These are phyloP conservation scores for Ceratobasidium sp. DNA, from an alignment of 1,284 basidiomycete species.

Conservation along the genomic window DNA sequence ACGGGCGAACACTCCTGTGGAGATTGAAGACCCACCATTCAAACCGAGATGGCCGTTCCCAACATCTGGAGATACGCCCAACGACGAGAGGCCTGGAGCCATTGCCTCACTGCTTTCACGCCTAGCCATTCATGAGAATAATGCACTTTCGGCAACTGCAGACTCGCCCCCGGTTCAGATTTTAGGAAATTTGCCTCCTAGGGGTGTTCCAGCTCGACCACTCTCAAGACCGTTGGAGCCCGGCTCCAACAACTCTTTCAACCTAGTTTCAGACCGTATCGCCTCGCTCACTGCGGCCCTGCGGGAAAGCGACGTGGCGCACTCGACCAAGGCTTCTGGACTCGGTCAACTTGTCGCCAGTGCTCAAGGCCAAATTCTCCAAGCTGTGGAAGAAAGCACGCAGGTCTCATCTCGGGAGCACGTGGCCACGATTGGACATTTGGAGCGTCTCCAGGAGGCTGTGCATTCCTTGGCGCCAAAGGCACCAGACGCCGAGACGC, in stretches of 20 bases:
- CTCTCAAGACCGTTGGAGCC: background rate
- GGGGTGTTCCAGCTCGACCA: background rate
- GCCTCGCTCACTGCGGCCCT: background rate
- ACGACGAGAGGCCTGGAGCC: background rate
- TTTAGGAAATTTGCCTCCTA: slow-evolving; percentile 17
- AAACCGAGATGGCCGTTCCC: slow-evolving; percentile 10
- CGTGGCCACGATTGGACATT: background rate
- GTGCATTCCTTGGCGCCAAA: background rate
- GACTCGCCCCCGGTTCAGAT: background rate
- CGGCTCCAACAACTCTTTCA: background rate
- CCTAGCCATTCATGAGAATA: background rate
- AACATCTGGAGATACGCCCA: background rate
- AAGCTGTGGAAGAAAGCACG: slow-evolving; percentile 9
- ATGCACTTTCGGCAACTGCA: background rate
- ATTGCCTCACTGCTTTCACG: background rate
- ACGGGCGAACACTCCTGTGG: background rate
- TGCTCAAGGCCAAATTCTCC: slow-evolving; percentile 19
- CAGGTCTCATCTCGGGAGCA: slow-evolving; percentile 6
- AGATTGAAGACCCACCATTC: background rate
- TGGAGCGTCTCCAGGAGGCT: background rate
- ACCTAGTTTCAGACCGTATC: background rate
- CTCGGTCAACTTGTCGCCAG: slow-evolving; percentile 29
- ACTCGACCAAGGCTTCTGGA: slow-evolving; percentile 36
- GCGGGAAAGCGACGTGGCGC: slow-evolving; percentile 26
- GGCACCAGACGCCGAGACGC: background rate